These are phyloP conservation scores for Aspergillus calidoustus DNA, from an alignment of 2,329 filamentous ascomycete species.

Conservation along the genomic window DNA sequence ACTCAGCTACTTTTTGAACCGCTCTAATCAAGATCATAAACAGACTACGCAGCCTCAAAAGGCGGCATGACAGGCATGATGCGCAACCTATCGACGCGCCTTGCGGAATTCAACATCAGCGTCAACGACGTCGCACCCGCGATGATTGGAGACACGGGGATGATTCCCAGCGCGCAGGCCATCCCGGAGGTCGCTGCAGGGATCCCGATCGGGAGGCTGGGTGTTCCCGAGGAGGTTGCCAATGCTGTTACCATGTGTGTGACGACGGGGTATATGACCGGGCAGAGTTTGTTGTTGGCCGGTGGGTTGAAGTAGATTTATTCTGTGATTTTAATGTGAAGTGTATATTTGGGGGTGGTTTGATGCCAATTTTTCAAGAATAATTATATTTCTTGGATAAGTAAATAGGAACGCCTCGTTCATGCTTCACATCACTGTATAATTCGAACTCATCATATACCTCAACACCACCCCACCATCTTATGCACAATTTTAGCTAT, in stretches of 20 bases:
- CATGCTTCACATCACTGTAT: background rate
- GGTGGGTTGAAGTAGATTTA: conserved; percentile 55
- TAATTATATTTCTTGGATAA: background rate
- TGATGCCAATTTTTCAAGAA: background rate
- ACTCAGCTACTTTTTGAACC: no score
- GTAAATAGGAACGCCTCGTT: background rate
- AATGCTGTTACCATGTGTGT: conserved; percentile 65
- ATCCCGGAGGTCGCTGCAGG: conserved; percentile 63
- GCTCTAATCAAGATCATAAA: conserved; percentile 3
- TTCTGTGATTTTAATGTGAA: background rate
- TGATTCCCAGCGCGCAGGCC: conserved; percentile 64
- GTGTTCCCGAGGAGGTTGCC: conserved; percentile 63
- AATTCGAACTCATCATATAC: background rate
- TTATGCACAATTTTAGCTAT: background rate
- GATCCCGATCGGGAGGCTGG: conserved; percentile 64
- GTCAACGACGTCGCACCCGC: conserved; percentile 72
- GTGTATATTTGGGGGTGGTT: background rate
- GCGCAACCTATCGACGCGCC: conserved; percentile 64
- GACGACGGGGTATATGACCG: conserved; percentile 65
- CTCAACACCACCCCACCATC: background rate
- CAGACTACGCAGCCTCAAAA: conserved; percentile 62
- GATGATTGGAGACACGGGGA: conserved; percentile 68
- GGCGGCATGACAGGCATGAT: conserved; percentile 68
- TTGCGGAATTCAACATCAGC: conserved; percentile 65
- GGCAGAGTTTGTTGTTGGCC: conserved; percentile 59